phyloP scores from a whole-genome alignment of 2,329 filamentous ascomycete genomes.

The Penicillium sclerotigenum region DNA sequence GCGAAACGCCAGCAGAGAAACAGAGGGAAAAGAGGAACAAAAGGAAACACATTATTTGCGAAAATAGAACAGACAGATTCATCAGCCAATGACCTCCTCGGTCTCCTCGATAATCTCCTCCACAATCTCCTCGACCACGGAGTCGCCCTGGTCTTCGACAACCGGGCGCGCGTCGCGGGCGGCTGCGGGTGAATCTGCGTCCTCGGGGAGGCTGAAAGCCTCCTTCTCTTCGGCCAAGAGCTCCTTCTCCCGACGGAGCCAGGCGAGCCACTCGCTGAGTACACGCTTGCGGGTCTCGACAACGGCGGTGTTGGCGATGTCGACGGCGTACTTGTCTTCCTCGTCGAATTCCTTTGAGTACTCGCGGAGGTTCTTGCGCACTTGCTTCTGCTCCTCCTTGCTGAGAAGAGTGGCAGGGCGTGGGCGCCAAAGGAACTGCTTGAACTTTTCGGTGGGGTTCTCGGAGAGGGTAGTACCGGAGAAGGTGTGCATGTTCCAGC shows the following conservation, averaged over 20 bases:
- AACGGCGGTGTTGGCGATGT: conserved; percentile 88
- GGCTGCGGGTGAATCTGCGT: conserved; percentile 59
- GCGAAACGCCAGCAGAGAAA: conserved; percentile 24
- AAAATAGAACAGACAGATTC: conserved; percentile 23
- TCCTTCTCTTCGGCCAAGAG: conserved; percentile 71
- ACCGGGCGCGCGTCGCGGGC: conserved; percentile 50
- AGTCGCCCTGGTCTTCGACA: conserved; percentile 64
- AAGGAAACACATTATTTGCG: conserved; percentile 33
- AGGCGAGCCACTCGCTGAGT: conserved; percentile 85
- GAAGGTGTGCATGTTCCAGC: conserved; percentile 98
- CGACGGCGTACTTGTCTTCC: conserved; percentile 88
- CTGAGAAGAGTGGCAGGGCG: conserved; percentile 84
- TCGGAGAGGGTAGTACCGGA: conserved; percentile 84
- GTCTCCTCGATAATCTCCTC: conserved; percentile 79
- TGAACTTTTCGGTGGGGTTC: conserved; percentile 93
- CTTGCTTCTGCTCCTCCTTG: conserved; percentile 96
- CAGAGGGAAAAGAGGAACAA: conserved; percentile 26
- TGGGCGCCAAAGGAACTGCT: conserved; percentile 93
- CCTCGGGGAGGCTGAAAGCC: conserved; percentile 62
- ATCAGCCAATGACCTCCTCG: conserved; percentile 67
- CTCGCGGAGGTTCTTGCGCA: conserved; percentile 97
- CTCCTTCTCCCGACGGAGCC: conserved; percentile 70
- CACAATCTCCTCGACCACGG: conserved; percentile 82
- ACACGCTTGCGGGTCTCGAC: conserved; percentile 79
- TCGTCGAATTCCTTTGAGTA: conserved; percentile 95